Percentiles rank a stretch among this genome's conserved stretches.
phyloP scores from a whole-genome alignment of 1,284 basidiomycete species.

The Tylopilus orsonianus region DNA sequence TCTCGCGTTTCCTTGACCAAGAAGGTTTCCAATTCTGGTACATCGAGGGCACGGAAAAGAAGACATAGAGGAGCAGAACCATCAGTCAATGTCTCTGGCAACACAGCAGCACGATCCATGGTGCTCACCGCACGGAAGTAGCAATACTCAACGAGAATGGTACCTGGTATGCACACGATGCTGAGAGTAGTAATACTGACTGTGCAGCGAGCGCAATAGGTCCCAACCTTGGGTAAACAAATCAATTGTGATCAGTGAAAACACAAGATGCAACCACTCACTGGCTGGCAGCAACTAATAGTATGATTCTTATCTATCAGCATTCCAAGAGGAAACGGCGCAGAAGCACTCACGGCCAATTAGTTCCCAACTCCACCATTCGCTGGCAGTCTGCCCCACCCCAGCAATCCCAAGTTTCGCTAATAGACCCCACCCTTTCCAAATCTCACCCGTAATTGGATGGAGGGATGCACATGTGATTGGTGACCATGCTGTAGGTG shows the following conservation, averaged over 20 bases:
- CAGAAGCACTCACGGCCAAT: slow-evolving; percentile 47
- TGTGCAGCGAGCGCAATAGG: slow-evolving; percentile 68
- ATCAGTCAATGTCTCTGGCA: not conserved
- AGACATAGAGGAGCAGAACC: not conserved
- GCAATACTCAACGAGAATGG: slow-evolving; percentile 84
- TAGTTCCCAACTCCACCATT: slow-evolving; percentile 94
- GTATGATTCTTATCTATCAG: not conserved
- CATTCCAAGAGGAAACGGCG: not conserved
- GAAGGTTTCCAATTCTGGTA: slow-evolving; percentile 74
- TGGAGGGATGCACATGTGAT: slow-evolving; percentile 41
- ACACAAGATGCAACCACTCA: slow-evolving; percentile 29
- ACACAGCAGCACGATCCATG: not conserved
- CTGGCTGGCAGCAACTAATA: slow-evolving; percentile 58
- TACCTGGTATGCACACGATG: slow-evolving; percentile 81
- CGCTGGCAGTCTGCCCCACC: slow-evolving; percentile 66
- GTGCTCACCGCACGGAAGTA: slow-evolving; percentile 73
- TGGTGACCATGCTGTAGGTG: slow-evolving; percentile 67
- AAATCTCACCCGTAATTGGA: slow-evolving; percentile 65
- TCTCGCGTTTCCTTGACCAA: slow-evolving; percentile 70
- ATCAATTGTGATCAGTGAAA: not conserved
- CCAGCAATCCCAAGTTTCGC: slow-evolving; percentile 78
- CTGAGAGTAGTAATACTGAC: slow-evolving; percentile 73
- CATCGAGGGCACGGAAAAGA: not conserved
- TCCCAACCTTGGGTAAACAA: slow-evolving; percentile 42
- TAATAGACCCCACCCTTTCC: slow-evolving; percentile 73